A percentile compares a stretch with the other conserved stretches of the same genome.
Conservation (phyloP, 1,284 basidiomycete species). For the Xerocomus nothofagi region DNA sequence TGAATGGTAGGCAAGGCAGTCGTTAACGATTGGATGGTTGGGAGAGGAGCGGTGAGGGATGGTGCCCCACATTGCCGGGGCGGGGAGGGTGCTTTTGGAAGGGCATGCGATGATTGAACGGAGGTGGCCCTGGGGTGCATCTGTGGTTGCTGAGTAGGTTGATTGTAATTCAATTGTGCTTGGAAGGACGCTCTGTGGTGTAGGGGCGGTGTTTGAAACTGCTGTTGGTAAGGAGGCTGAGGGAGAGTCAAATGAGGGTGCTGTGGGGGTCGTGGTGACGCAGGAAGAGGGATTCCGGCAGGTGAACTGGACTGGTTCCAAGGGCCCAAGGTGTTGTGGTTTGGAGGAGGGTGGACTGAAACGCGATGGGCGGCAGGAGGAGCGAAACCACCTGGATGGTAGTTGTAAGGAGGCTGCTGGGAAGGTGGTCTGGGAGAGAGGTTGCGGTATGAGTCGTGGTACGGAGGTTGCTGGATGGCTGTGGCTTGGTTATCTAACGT, state of each 20-base stretch:
- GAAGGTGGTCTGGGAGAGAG: slow-evolving; percentile 26
- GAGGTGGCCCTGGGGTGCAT: slow-evolving; percentile 21
- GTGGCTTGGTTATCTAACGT: slow-evolving; percentile 51
- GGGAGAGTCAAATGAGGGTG: slow-evolving; percentile 16
- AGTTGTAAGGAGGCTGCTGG: slow-evolving; percentile 17
- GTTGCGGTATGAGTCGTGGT: slow-evolving; percentile 19
- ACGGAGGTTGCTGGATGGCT: slow-evolving; percentile 21
- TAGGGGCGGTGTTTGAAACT: slow-evolving; percentile 23
- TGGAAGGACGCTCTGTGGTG: slow-evolving; percentile 26
- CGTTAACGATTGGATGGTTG: slow-evolving; percentile 55
- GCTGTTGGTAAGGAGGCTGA: slow-evolving; percentile 18
- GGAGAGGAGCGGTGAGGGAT: slow-evolving; percentile 64
- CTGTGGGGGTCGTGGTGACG: slow-evolving; percentile 26
- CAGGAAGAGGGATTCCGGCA: slow-evolving; percentile 20
- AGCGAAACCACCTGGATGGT: slow-evolving; percentile 14
- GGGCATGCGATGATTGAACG: slow-evolving; percentile 26
- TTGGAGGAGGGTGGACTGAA: slow-evolving; percentile 20
- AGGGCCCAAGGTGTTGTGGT: slow-evolving; percentile 12
- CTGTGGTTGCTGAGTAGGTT: slow-evolving; percentile 20
- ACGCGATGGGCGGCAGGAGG: slow-evolving; percentile 10
- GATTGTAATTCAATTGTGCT: slow-evolving; percentile 12
- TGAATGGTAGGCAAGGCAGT: slow-evolving; percentile 49
- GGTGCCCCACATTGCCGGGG: slow-evolving; percentile 37
- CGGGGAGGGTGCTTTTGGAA: slow-evolving; percentile 30
- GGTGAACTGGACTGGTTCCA: slow-evolving; percentile 17